Base-by-base conservation (phyloP, 192 early-diverging fungal genomes). In the Fimicolochytrium jonesii region DNA sequence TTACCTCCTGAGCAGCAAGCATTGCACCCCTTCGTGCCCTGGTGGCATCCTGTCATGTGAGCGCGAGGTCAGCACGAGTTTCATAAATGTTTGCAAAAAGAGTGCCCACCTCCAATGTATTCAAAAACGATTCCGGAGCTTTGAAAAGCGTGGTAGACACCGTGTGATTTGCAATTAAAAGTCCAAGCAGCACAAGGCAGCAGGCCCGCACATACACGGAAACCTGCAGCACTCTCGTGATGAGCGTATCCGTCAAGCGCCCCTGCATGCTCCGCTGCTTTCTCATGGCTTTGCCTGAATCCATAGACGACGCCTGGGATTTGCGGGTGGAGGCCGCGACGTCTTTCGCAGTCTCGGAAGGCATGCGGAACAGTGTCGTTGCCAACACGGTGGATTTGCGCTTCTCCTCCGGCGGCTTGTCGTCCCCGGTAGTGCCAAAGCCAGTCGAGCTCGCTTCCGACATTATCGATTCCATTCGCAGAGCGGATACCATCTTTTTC, bases 141-240 rank as follows among this genome's bases (percentile, higher is more conserved):
- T 33, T 26, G 20, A 55, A 55, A 2, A 55, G 36, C 11, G 53
- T 36, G 10, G 33, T n/a, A 18, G 4, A 9, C 2, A 55, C 53
- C 3, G 36, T n/a, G 26, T 55, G 36, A 18, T 55, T 55, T 2
- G 53, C 53, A 37, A 55, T 55, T 28, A 50, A 30, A 6, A 50
- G 29, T 30, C 48, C 48, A 5, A 50, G 22, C 23, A 50, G 30
- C n/a, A n/a, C n/a, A n/a, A n/a, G n/a, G n/a, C n/a, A n/a, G n/a
- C n/a, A n/a, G n/a, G 36, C 2, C 17, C 53, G 53, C 10, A 55
- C 53, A 30, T 28, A 50, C 3, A 26, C 26, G 23, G 48, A 17
- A 3, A 50, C 23, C 3, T 18, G 6, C 2, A 39, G n/a, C 6
- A 39, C n/a, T n/a, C n/a, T n/a, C n/a, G n/a, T n/a, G n/a, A n/a